A percentile compares a stretch with the other conserved stretches of the same genome.
Conservation (phyloP, 257 asterid species). For the Solanum peruvianum region DNA sequence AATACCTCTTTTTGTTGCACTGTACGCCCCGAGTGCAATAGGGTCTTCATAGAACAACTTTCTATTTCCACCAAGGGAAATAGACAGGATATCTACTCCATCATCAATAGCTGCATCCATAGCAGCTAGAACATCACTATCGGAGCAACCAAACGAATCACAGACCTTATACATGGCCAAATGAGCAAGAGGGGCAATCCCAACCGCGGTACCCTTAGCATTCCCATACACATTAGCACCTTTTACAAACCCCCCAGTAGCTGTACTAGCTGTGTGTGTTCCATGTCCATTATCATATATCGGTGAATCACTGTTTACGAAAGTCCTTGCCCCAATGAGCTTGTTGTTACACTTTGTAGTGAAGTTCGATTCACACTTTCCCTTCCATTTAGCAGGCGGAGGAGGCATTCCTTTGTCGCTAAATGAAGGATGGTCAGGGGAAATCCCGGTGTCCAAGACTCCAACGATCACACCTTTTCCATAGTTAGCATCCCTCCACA, state of each 20-base stretch:
- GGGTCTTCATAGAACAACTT: background rate
- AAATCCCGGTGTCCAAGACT: background rate
- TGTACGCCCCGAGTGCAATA: background rate
- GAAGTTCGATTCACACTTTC: background rate
- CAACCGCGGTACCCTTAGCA: background rate
- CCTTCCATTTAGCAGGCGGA: background rate
- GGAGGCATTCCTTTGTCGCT: background rate
- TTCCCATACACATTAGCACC: background rate
- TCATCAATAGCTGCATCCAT: background rate
- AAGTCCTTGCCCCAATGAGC: background rate
- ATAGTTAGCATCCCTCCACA: background rate
- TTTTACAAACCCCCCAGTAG: background rate
- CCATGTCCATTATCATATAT: background rate
- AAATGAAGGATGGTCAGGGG: background rate
- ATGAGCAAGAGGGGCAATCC: background rate
- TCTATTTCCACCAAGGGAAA: background rate
- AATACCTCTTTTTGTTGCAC: background rate
- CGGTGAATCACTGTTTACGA: background rate
- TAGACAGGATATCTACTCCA: background rate
- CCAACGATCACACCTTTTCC: background rate
- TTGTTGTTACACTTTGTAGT: background rate
- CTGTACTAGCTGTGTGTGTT: background rate
- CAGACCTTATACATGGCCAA: background rate
- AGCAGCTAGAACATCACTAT: background rate
- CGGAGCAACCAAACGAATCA: background rate